Evolutionary conservation across 345 rosid genomes (phyloP).

Genomic region (Eucalyptus regnans): DNA sequence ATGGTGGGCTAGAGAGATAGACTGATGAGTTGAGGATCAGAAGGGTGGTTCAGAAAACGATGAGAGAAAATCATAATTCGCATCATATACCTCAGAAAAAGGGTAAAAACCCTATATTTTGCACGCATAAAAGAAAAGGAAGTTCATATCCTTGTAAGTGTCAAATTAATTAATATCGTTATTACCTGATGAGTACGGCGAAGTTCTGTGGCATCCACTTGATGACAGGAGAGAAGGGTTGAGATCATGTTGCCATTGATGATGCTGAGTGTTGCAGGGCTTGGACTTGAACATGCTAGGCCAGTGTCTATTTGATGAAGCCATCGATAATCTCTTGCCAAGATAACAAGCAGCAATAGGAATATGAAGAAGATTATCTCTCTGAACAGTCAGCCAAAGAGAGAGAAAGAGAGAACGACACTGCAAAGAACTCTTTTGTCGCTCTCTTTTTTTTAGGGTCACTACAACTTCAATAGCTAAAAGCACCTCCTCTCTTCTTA

Average conservation of each 20-base stretch:
- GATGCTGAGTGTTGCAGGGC: slow-evolving; percentile 56
- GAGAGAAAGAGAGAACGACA: background rate
- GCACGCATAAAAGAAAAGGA: background rate
- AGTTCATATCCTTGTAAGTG: background rate
- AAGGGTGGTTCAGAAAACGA: background rate
- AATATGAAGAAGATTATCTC: background rate
- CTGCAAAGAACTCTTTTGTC: background rate
- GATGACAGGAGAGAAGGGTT: slow-evolving; percentile 46
- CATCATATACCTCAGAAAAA: background rate
- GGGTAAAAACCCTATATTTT: background rate
- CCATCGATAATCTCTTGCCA: slow-evolving; percentile 35
- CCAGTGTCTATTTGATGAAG: slow-evolving; percentile 99
- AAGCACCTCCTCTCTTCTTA: slow-evolving; percentile 36
- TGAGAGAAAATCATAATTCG: background rate
- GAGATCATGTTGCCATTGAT: slow-evolving; percentile 90
- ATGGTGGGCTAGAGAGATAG: background rate
- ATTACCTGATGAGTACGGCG: slow-evolving; percentile 54
- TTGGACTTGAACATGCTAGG: slow-evolving; percentile 99
- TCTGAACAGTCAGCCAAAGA: background rate
- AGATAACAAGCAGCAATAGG: background rate
- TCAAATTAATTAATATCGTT: background rate
- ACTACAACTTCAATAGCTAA: slow-evolving; percentile 12
- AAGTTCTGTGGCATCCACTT: slow-evolving; percentile 31
- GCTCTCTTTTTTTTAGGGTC: slow-evolving; percentile 17
- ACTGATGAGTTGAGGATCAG: background rate